Base-by-base conservation (phyloP, 176 grass and related monocot species). In the Cymbopogon citratus region DNA sequence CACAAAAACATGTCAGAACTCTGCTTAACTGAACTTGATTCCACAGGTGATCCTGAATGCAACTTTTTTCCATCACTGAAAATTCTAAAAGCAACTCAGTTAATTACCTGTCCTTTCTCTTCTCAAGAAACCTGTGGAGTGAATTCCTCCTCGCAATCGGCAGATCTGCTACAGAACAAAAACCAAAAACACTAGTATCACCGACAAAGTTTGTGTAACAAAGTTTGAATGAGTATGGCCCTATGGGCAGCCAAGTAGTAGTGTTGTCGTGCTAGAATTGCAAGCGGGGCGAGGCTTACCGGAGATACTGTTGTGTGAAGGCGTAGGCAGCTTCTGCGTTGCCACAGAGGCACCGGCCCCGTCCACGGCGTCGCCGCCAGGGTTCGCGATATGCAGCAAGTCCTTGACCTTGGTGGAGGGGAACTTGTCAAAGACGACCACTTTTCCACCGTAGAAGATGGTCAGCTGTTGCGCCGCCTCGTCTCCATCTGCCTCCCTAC, bases 101-200 rank as follows among this genome's bases (percentile, higher is more conserved):
- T 39, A 7, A 9, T 40, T 84, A 94, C 92, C 92, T 91, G 75
- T 69, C 74, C 89, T 91, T 91, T 83, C 92, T 91, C 81, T 91
- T 94, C 87, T 85, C 89, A 7, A 94, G 92, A 23, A 94, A 94
- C 56, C 87, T 75, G 28, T 92, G 87, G 18, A 92, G 90, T 5
- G 90, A 92, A 67, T 80, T 76, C 63, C 87, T 84, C 78, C 87
- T 86, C 4, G 87, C 87, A n/a, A 92, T 77, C 7, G 90, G 90
- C 66, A 92, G 52, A 71, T 92, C 90, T 89, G 90, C 9, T 18
- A 26, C 46, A 3, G 10, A 74, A 10, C 18, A 23, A 48, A 48
- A 85, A 62, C 1, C 0, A 3, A 59, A 25, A 18, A 25, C 27
- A 24, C 1, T 48, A 13, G 23, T 43, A 29, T 68, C 63, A 68